Evolutionary conservation across 2,329 filamentous ascomycete genomes (phyloP).

Genomic region (Apiospora aurea): DNA sequence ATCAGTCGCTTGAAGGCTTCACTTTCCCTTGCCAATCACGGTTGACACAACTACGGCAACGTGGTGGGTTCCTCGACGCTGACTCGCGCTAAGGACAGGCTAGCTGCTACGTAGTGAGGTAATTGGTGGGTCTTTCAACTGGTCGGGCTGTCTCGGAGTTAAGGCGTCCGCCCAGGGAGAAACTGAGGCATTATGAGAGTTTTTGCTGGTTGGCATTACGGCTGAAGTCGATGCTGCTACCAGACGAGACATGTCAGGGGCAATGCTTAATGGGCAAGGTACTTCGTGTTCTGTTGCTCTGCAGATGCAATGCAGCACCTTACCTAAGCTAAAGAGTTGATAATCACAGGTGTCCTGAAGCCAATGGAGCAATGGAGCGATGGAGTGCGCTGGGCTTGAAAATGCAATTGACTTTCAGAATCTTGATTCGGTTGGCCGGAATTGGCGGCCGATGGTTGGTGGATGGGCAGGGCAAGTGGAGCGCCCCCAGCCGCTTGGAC

Average conservation of each 20-base stretch:
- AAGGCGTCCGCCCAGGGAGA: background rate
- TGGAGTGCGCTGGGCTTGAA: background rate
- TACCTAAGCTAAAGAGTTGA: background rate
- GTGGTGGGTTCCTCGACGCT: slow-evolving; percentile 10
- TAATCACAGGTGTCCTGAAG: background rate
- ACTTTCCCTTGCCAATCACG: background rate
- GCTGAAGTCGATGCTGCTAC: background rate
- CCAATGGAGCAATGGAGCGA: too few species aligned
- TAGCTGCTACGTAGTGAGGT: slow-evolving; percentile 19
- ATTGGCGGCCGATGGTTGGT: slow-evolving; percentile 13
- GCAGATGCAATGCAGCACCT: background rate
- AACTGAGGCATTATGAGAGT: background rate
- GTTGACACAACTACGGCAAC: background rate
- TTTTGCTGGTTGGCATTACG: slow-evolving; percentile 7
- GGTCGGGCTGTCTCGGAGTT: slow-evolving; percentile 21
- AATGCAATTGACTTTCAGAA: slow-evolving; percentile 9
- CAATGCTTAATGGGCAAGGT: background rate
- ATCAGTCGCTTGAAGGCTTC: background rate
- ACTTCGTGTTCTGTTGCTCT: background rate
- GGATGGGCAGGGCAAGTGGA: background rate
- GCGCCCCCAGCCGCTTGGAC: slow-evolving; percentile 3
- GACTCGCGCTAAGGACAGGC: slow-evolving; percentile 7
- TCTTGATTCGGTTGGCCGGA: slow-evolving; percentile 16
- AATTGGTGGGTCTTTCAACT: slow-evolving; percentile 7
- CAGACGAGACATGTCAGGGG: background rate